phyloP scores from a whole-genome alignment of 2,329 filamentous ascomycete genomes.

The Stenocarpella maydis region DNA sequence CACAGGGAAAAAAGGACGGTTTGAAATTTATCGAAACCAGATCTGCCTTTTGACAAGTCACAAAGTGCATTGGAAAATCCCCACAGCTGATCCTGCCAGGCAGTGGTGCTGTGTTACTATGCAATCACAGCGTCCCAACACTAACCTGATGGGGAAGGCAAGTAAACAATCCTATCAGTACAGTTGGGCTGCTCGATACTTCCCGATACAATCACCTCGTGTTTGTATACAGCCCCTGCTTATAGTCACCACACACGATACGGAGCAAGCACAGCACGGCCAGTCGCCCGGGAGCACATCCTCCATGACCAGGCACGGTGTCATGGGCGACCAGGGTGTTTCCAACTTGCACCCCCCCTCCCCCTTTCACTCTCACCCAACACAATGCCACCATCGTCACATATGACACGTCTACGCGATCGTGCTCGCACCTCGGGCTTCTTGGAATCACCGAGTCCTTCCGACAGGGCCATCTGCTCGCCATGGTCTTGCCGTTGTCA shows the following conservation, averaged over 20 bases:
- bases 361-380: background rate
- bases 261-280: background rate
- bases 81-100: too few species aligned
- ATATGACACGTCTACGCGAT: background rate
- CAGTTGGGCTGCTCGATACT: too few species aligned
- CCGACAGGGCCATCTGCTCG: background rate
- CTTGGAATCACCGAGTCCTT: background rate
- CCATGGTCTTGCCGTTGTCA: background rate
- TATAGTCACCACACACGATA: background rate
- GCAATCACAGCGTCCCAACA: background rate
- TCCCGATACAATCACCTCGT: too few species aligned
- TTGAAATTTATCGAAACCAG: too few species aligned
- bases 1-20: too few species aligned
- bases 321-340: background rate
- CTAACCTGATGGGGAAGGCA: slow-evolving; percentile 7
- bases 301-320: background rate
- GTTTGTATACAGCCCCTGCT: too few species aligned
- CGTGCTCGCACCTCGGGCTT: background rate
- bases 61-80: too few species aligned
- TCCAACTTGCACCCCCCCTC: background rate
- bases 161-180: background rate
- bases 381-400: slow-evolving; percentile 5
- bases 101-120: background rate
- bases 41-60: too few species aligned
- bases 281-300: background rate